Conservation (phyloP, 1,139 yeast genomes). For the Ashbya aceris region DNA sequence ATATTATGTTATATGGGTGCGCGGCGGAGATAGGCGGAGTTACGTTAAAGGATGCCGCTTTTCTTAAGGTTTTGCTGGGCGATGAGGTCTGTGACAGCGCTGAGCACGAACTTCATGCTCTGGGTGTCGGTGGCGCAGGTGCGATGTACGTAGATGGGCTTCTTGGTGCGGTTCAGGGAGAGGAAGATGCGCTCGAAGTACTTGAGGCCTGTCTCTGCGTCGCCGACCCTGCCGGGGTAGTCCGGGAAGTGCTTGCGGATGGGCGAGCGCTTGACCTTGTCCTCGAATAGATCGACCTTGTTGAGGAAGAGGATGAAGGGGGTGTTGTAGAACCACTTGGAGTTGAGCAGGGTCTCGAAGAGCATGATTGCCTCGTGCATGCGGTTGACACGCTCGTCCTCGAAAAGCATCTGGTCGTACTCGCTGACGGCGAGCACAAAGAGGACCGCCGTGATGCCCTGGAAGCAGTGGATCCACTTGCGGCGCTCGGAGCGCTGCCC, state of each 20-base stretch:
- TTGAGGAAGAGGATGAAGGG: conserved; percentile 85
- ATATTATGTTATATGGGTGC: too few species aligned
- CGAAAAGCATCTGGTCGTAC: conserved; percentile 85
- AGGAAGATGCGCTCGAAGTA: conserved; percentile 61
- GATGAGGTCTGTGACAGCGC: conserved; percentile 88
- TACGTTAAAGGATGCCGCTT: conserved; percentile 61
- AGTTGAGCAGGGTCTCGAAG: conserved; percentile 78
- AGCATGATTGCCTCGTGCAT: conserved; percentile 84
- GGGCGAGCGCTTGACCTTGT: conserved; percentile 58
- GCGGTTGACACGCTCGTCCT: conserved; percentile 80
- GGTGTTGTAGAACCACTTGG: conserved; percentile 74
- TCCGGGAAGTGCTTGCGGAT: conserved; percentile 65
- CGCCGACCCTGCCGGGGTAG: conserved; percentile 50
- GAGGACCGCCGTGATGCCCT: conserved; percentile 78
- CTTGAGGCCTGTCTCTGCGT: conserved; percentile 55
- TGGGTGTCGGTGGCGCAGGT: conserved; percentile 94
- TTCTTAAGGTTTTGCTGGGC: conserved; percentile 73
- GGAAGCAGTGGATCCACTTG: conserved; percentile 96
- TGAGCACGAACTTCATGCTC: conserved; percentile 78
- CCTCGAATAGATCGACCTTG: conserved; percentile 73
- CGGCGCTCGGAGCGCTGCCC: conserved; percentile 92
- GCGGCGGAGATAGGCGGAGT: too few species aligned
- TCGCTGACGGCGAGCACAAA: conserved; percentile 91
- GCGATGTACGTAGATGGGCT: conserved; percentile 79
- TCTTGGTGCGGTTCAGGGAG: conserved; percentile 51